These are phyloP conservation scores for Luzula sylvatica DNA, from an alignment of 176 grass and related monocot genomes.

Conservation along the genomic window DNA sequence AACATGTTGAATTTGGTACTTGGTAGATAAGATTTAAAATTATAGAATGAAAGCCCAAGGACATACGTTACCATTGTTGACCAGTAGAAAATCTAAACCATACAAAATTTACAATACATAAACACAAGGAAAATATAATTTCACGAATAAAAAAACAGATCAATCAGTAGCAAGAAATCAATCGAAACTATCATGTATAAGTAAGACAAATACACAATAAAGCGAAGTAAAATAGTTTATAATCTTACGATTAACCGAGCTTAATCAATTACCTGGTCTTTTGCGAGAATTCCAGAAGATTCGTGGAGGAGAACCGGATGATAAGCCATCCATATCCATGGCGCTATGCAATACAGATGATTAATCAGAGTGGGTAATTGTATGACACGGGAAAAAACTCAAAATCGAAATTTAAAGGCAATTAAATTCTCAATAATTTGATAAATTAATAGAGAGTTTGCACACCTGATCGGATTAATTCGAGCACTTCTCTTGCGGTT, in stretches of 20 bases:
- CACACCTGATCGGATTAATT: constrained; percentile 1
- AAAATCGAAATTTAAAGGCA: neutral
- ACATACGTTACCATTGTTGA: neutral
- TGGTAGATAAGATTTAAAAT: neutral
- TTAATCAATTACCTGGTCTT: constrained; percentile 57
- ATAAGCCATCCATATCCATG: constrained; percentile 37
- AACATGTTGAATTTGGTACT: neutral
- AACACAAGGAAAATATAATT: neutral
- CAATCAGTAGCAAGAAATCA: neutral
- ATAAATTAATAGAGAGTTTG: neutral
- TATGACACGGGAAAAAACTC: neutral
- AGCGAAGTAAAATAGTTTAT: neutral
- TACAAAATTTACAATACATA: neutral
- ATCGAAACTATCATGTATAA: neutral
- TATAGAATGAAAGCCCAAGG: neutral
- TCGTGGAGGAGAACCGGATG: constrained; percentile 40
- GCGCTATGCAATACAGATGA: neutral
- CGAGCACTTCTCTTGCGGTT: neutral
- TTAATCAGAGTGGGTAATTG: neutral
- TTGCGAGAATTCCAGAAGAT: constrained; percentile 87
- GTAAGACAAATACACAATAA: neutral
- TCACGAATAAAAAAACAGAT: neutral
- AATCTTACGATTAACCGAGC: neutral
- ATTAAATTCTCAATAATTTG: neutral
- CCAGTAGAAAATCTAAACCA: neutral